Base-by-base conservation (phyloP, 1,284 basidiomycete species). In the Ustilago bromivora region DNA sequence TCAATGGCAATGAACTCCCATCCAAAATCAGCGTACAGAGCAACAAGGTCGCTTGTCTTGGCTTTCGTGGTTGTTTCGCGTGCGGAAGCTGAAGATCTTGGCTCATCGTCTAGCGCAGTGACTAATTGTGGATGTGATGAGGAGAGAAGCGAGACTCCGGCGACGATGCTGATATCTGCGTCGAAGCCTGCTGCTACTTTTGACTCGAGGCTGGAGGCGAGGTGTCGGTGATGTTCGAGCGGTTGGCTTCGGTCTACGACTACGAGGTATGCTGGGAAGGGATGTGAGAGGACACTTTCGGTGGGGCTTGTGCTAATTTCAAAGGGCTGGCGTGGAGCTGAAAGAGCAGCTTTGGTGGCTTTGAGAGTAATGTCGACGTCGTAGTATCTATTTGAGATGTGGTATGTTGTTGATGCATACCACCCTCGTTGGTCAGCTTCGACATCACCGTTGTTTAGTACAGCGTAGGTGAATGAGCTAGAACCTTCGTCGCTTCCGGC, bases 371-470 rank as follows among this genome's bases (percentile, higher is more conserved):
- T 76, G 19, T 81, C 77, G 19, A 61, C 81, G 1, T 77, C 70
- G 36, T 82, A 82, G 75, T 82, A 82, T 2, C 79, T 72, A 53
- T 82, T 82, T 0, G 75, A 76, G 49, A 82, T 82, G 57, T 69
- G 74, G 58, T 78, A 82, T 0, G 79, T 63, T 3, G 60, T 56
- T 34, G 61, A 59, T n/a, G 54, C 41, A 36, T 65, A 65, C 67
- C 66, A 71, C 4, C 52, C 46, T 12, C 28, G 41, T 15, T 64
- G 61, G 6, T 51, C 49, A 28, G n/a, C 23, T 4, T 46, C 28
- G 38, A 38, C 4, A 13, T 31, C 11, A 5, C n/a, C 13, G 38
- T n/a, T 19, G 12, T 34, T 9, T 4, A 65, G 61, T 11, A 68
- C 71, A 1, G 28, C 46, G 43, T 78, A 78, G 34, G 60, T 68